A percentile compares a stretch with the other conserved stretches of the same genome.
These are phyloP conservation scores for Venturiaceae sp. DNA, from an alignment of 2,329 filamentous ascomycete genomes.

Conservation along the genomic window DNA sequence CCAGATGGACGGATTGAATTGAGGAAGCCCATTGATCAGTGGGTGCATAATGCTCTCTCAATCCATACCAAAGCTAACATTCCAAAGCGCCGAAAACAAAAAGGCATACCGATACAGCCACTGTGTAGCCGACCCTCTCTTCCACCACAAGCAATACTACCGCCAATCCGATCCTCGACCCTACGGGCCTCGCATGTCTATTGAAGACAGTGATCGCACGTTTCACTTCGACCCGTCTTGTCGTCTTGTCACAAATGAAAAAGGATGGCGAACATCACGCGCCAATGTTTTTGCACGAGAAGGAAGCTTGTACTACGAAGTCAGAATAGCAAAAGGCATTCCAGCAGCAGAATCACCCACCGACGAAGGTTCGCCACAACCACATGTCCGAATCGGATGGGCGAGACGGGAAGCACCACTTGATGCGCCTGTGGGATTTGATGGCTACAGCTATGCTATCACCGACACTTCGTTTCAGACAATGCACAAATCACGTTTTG, in stretches of 20 bases:
- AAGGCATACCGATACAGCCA: constrained; percentile 78
- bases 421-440: constrained; percentile 76
- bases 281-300: constrained; percentile 86
- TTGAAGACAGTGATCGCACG: constrained; percentile 80
- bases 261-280: constrained; percentile 83
- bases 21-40: constrained; percentile 38
- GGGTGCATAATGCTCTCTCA: neutral
- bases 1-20: constrained; percentile 32
- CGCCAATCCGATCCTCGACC: constrained; percentile 80
- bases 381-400: constrained; percentile 73
- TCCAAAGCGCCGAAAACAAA: constrained; percentile 47
- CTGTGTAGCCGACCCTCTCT: constrained; percentile 80
- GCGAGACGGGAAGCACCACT: constrained; percentile 70
- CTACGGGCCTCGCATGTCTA: constrained; percentile 76
- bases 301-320: constrained; percentile 90
- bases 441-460: constrained; percentile 89
- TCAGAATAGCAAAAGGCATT: constrained; percentile 74
- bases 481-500: constrained; percentile 87
- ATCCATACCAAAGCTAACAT: neutral
- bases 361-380: constrained; percentile 33
- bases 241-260: constrained; percentile 74
- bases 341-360: constrained; percentile 26
- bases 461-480: constrained; percentile 86
- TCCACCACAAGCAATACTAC: constrained; percentile 81
- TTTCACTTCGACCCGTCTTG: constrained; percentile 68